These are phyloP conservation scores for Delonix regia DNA, from an alignment of 306 rosid genomes.

Conservation along the genomic window DNA sequence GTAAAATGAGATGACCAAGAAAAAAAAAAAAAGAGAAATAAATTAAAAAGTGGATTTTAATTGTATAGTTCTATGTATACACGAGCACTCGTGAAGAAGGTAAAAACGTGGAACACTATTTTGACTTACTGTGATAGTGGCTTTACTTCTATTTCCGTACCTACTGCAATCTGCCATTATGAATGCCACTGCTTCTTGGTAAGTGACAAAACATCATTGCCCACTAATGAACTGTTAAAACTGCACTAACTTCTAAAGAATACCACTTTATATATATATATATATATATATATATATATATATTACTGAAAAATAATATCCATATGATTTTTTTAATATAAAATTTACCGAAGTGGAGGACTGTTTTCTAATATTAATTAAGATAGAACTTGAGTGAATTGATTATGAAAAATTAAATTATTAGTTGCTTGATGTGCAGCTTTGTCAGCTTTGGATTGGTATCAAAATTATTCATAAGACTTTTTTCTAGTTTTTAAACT, in stretches of 20 bases:
- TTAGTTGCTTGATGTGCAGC: not conserved
- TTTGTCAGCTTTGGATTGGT: too few relatives aligned
- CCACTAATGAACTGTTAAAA: slow-evolving; percentile 2
- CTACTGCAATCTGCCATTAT: not conserved
- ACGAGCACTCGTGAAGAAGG: not conserved
- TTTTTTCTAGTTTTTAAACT: too few relatives aligned
- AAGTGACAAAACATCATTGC: not conserved
- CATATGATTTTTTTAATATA: too few relatives aligned
- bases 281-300: too few relatives aligned
- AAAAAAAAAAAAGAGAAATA: too few relatives aligned
- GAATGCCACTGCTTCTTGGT: not conserved
- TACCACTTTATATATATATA: not conserved
- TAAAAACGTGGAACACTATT: not conserved
- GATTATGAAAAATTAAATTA: not conserved
- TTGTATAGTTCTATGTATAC: too few relatives aligned
- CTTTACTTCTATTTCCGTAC: not conserved
- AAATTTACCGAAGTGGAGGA: not conserved
- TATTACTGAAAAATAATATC: not conserved
- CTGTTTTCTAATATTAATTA: too few relatives aligned
- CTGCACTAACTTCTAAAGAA: not conserved
- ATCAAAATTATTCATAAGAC: too few relatives aligned
- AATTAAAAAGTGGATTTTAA: too few relatives aligned
- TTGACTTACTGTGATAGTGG: not conserved
- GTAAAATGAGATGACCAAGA: too few relatives aligned
- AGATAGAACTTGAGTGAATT: too few relatives aligned